These are phyloP conservation scores for Paratinospora sagittata DNA, from an alignment of 164 flowering plant species.

Conservation along the genomic window DNA sequence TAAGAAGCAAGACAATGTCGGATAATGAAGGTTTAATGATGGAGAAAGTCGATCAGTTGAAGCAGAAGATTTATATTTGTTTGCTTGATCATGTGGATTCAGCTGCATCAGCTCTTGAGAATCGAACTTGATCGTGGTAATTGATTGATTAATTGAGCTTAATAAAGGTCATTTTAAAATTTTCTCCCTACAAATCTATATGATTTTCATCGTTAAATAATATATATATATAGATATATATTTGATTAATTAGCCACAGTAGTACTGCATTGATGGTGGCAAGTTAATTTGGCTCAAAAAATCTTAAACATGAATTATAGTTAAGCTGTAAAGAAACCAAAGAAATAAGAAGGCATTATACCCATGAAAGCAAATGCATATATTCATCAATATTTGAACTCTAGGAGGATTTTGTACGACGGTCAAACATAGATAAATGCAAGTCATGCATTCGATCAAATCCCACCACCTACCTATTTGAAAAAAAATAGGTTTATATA, in stretches of 20 bases:
- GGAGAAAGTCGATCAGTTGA: constrained; percentile 50
- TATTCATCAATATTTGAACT: too few species aligned
- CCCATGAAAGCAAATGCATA: background rate
- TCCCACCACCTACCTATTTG: too few species aligned
- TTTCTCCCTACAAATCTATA: background rate
- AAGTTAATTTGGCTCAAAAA: too few species aligned
- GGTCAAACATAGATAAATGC: too few species aligned
- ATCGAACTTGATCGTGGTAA: constrained; percentile 35
- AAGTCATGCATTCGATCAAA: too few species aligned
- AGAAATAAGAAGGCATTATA: background rate
- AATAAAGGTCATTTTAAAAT: background rate
- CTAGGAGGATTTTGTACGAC: too few species aligned
- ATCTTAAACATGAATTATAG: too few species aligned
- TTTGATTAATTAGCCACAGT: too few species aligned
- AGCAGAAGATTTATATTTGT: constrained; percentile 66
- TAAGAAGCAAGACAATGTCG: constrained; percentile 22
- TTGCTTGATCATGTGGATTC: constrained; percentile 74
- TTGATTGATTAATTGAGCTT: constrained; percentile 5
- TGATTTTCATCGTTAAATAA: background rate
- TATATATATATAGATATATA: too few species aligned
- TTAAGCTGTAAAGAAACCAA: background rate
- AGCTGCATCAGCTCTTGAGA: constrained; percentile 71
- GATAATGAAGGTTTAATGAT: constrained; percentile 30
- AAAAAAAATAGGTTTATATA: too few species aligned
- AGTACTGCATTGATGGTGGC: too few species aligned